Evolutionary conservation across 129 eudicot species (phyloP), one percentile per base, ranked within the genome.

Genomic region (Tanacetum coccineum): DNA sequence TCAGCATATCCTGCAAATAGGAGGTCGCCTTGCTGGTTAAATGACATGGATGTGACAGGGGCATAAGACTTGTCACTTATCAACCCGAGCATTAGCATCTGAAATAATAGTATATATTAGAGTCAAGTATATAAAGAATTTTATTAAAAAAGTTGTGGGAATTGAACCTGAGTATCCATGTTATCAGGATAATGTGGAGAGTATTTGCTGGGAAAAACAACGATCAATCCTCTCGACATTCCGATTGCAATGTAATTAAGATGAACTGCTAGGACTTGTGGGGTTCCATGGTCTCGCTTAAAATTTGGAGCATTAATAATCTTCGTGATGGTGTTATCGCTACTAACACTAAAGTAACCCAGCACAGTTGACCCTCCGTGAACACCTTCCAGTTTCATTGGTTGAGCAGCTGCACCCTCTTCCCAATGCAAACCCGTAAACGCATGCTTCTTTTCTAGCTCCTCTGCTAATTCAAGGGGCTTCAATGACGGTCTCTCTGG

Each of bases 1-100:
- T 93, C 95, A 55, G 81, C 86, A 81, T 93, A 88, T 77, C 98
- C 98, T 56, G 95, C 96, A 78, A 93, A 86, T 54, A 93, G 95
- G 21, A 86, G 73, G 75, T 93, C 98, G 60, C 96, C 98, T 80
- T 80, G 98, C 78, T 79, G 92, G 81, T 93, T 93, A 83, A 93
- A 93, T 76, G 95, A 86, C 93, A 93, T 81, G 77, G 95, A 85
- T 70, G 89, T 88, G 69, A 93, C 98, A 47, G 98, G 87, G 63
- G 83, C 78, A 78, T 77, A 74, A 72, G 95, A 80, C 70, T 78
- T 81, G 70, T 93, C 95, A 50, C 84, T 92, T 79, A 84, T 92
- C 53, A 80, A 59, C 64, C 95, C 96, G 80, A 93, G 95, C 70
- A 80, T 72, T 73, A 78, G 68, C 77, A 88, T 82, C 98, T 93